Base-by-base conservation (phyloP, 2,329 filamentous ascomycete species). In the Penicillium sp. region DNA sequence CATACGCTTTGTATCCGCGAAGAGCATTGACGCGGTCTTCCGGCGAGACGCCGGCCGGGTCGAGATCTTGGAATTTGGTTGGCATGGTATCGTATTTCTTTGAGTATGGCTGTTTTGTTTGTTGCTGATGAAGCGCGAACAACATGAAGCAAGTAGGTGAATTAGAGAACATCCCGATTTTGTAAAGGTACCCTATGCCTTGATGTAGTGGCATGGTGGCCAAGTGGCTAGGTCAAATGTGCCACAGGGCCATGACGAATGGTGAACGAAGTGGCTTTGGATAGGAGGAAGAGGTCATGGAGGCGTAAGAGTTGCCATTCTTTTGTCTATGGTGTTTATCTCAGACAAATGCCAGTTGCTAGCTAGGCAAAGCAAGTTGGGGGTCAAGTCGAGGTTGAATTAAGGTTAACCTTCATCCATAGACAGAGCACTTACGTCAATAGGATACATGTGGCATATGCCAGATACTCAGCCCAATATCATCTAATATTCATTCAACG, bases 1-100 rank as follows among this genome's bases (percentile, higher is more conserved):
- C 52, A 47, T 58, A 61, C 59, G 59, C 59, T 55, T 61, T 61
- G 54, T 59, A 61, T 16, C 59, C 59, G 38, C 59, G 59, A 38
- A 61, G 47, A 3, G 59, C 59, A 48, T 61, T 61, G 33, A 61
- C 47, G 45, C 57, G 53, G 28, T 61, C 59, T 38, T 61, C 59
- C 9, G 57, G 57, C 30, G 59, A 61, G 9, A 53, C 35, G 1
- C 49, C 50, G 38, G 51, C 57, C 6, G 57, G 59, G 53, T 59
- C 54, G 40, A 59, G 52, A 9, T 59, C 28, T 46, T 61, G 48
- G 30, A 58, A 59, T 28, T 40, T 43, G n/a, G 56, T 40, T 20
- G 51, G 20, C 58, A 60, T 60, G n/a, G 23, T 21, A 5, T 43
- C 20, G 40, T 43, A 2, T 5, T 42, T 23, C 18, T 43, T 43